Evolutionary conservation across 768 basidiomycete genomes (phyloP), one percentile per base, ranked within the genome.

Genomic region (Sistotremastrum suecicum): DNA sequence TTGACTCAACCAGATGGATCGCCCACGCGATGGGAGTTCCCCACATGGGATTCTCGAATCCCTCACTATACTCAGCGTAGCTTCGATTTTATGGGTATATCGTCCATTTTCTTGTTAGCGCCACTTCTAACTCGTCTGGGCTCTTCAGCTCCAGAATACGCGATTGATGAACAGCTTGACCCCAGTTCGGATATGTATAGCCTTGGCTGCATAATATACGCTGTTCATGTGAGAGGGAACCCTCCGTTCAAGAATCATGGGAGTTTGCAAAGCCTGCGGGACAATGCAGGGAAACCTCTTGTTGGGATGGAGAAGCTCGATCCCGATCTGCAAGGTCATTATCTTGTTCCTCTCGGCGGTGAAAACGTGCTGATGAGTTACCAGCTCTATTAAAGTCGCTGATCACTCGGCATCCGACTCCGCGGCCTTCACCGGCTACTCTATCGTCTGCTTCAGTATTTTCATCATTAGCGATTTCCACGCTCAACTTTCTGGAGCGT

Each of bases 181-280:
- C 84, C 91, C 0, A 76, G 87, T 0, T 92, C 88, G 6, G 94
- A 99, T 57, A 83, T 98, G 75, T 92, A 86, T 56, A 79, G 88
- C 2, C 74, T 99, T 20, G 95, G 94, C 12, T 91, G 84, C 54
- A 61, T 98, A 34, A 75, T 98, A 33, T 88, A 89, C 60, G 82
- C 89, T 3, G 89, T 94, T 7, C 92, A 98, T 58, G 81, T 78
- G 57, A 89, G 83, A 58, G 83, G 87, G 1, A 75, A 70, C 46
- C 79, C 90, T 0, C 94, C 95, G 5, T 95, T 88, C 65, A 77
- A 76, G 58, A 92, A 80, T 51, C 86, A 85, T 51, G 83, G 79
- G 11, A 84, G 74, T 55, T 68, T 91, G 3, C 70, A 75, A 3
- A 72, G 71, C 34, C 60, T 89, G 31, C 76, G 85, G 29, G 80